Evolutionary conservation across 495 filamentous ascomycete genomes (phyloP).

Genomic region (Haplographium delicatum): DNA sequence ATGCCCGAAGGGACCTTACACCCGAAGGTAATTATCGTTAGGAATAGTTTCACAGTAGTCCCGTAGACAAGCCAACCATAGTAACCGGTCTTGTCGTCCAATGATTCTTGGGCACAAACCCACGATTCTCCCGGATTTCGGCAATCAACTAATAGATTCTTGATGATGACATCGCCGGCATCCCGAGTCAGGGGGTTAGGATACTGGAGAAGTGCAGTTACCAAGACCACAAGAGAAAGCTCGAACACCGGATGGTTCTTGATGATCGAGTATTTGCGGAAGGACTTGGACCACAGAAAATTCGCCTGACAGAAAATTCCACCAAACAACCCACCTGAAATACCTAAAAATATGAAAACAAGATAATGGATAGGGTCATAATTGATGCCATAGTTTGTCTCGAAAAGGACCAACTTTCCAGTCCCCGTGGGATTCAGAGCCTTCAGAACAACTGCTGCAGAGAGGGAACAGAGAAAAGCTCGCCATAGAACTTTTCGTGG

Average conservation of each 20-base stretch:
- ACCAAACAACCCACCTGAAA: conserved; percentile 51
- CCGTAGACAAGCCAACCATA: conserved; percentile 47
- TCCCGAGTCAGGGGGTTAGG: conserved; percentile 47
- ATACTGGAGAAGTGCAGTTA: conserved; percentile 48
- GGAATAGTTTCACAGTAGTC: conserved; percentile 45
- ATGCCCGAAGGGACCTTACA: conserved; percentile 54
- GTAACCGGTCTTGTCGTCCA: conserved; percentile 30
- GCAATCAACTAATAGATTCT: conserved; percentile 50
- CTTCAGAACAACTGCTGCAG: conserved; percentile 48
- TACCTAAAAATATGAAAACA: conserved; percentile 48
- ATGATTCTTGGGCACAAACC: conserved; percentile 44
- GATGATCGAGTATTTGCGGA: conserved; percentile 45
- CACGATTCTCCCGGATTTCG: conserved; percentile 30
- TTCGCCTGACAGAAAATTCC: conserved; percentile 53
- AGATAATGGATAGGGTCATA: conserved; percentile 50
- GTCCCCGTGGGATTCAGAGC: conserved; percentile 53
- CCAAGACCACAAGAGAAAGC: conserved; percentile 45
- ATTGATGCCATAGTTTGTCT: conserved; percentile 50
- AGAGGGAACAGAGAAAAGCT: conserved; percentile 52
- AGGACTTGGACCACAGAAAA: conserved; percentile 49
- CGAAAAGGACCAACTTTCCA: conserved; percentile 54
- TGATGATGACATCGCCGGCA: conserved; percentile 49
- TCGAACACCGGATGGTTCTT: conserved; percentile 49
- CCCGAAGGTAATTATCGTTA: conserved; percentile 52
- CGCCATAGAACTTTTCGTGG: conserved; percentile 52